A percentile compares a stretch with the other conserved stretches of the same genome.
Evolutionary conservation across 108 stramenopile species (phyloP).

Genomic region (Cyclotella choctawhatcheeana): DNA sequence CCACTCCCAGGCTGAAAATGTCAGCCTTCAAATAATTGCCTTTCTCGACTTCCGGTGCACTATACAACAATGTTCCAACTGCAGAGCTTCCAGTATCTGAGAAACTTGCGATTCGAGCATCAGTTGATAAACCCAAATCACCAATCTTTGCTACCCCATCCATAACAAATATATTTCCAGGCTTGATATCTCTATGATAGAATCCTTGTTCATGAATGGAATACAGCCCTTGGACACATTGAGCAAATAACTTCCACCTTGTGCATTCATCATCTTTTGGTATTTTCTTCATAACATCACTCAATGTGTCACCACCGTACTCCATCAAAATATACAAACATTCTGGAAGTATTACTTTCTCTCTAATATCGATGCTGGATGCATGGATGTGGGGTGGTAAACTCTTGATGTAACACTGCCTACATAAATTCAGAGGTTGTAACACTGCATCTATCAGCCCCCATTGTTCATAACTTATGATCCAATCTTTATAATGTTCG

Average conservation of each 20-base stretch:
- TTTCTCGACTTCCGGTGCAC: conserved; percentile 55
- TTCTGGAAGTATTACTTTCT: conserved; percentile 23
- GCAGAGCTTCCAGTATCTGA: conserved; percentile 1
- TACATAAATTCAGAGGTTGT: conserved; percentile 56
- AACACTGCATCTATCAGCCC: conserved; percentile 56
- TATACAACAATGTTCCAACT: conserved; percentile 59
- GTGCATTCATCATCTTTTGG: conserved; percentile 11
- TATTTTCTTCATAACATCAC: conserved; percentile 14
- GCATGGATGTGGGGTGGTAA: conserved; percentile 42
- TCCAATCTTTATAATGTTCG: conserved; percentile 48
- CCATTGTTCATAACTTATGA: conserved; percentile 51
- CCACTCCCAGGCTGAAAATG: conserved; percentile 54
- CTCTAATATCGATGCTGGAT: conserved; percentile 40
- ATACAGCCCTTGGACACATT: conserved; percentile 34
- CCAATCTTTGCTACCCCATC: conserved; percentile 50
- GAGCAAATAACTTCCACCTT: conserved; percentile 30
- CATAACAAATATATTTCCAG: conserved; percentile 49
- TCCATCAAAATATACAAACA: conserved; percentile 58
- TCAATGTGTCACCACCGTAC: conserved; percentile 42
- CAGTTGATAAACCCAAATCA: conserved; percentile 49
- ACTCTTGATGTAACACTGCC: conserved; percentile 50
- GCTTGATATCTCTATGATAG: conserved; percentile 48
- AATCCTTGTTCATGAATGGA: conserved; percentile 15
- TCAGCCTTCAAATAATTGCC: conserved; percentile 55
- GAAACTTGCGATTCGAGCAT: neutral